Evolutionary conservation across 441 rosid genomes (phyloP).

Genomic region (Populus hybrid): DNA sequence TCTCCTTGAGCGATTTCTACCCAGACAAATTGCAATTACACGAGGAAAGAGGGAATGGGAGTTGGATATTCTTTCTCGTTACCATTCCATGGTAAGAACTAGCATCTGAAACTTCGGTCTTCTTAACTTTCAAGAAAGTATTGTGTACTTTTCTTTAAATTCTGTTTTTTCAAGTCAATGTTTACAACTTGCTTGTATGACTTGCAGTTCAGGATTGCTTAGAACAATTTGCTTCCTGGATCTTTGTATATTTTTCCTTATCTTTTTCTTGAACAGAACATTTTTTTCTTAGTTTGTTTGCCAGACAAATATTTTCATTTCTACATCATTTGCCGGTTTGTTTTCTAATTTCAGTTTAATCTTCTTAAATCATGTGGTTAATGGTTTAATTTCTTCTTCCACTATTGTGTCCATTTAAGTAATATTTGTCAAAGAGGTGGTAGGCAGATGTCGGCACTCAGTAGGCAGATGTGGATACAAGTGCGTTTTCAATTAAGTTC

Average conservation of each 20-base stretch:
- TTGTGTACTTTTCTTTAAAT: background rate
- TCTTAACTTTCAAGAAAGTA: background rate
- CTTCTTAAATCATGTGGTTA: background rate
- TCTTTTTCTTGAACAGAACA: background rate
- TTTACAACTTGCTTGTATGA: background rate
- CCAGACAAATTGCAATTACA: too few species aligned
- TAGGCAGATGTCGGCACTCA: background rate
- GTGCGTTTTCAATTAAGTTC: background rate
- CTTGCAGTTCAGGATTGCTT: background rate
- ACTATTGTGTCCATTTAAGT: background rate
- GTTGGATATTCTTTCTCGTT: slow-evolving; percentile 89
- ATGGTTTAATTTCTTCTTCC: background rate
- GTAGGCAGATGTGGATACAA: background rate
- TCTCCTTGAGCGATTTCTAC: too few species aligned
- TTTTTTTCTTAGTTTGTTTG: background rate
- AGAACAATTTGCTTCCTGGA: background rate
- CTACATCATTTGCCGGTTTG: background rate
- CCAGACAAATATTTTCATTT: background rate
- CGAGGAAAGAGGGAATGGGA: slow-evolving; percentile 99
- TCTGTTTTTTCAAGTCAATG: background rate
- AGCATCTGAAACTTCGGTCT: slow-evolving; percentile 11
- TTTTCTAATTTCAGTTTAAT: background rate
- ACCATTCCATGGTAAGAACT: slow-evolving; percentile 70
- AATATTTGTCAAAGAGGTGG: background rate
- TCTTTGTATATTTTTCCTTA: background rate